These are phyloP conservation scores for Wickerhamomyces hampshirensis DNA, from an alignment of 805 yeast species.

Conservation along the genomic window DNA sequence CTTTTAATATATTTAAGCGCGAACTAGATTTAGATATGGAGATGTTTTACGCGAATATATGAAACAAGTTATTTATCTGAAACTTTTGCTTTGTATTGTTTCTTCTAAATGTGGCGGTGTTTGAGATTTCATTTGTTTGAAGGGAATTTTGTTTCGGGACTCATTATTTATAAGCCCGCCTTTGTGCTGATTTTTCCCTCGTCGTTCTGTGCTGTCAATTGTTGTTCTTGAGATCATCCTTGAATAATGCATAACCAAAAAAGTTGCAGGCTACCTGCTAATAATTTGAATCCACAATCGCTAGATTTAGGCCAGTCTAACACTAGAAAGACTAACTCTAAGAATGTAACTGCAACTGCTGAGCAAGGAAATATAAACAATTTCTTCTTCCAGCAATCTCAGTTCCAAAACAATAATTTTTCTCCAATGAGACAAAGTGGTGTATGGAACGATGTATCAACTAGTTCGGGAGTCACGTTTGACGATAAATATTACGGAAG, in stretches of 20 bases:
- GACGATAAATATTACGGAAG: slow-evolving; percentile 2
- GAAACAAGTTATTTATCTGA: background rate
- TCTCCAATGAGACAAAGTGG: background rate
- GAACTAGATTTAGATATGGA: background rate
- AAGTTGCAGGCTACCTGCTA: too few relatives aligned
- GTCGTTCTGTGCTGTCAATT: too few relatives aligned
- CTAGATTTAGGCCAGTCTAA: too few relatives aligned
- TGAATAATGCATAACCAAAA: too few relatives aligned
- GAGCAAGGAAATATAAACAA: too few relatives aligned
- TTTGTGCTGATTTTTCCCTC: background rate
- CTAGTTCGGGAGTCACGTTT: slow-evolving; percentile 8
- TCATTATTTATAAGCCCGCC: background rate
- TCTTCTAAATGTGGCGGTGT: background rate
- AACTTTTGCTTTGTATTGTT: background rate
- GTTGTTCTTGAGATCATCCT: too few relatives aligned
- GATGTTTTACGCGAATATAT: background rate
- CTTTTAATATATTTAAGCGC: background rate
- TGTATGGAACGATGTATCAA: slow-evolving; percentile 10
- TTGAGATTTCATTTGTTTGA: background rate
- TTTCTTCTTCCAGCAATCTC: slow-evolving; percentile 1
- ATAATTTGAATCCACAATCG: too few relatives aligned
- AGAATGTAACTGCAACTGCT: too few relatives aligned
- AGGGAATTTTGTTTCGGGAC: background rate
- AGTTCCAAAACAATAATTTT: background rate
- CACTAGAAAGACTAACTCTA: too few relatives aligned